Percentiles rank a stretch among this genome's conserved stretches.
Evolutionary conservation across 2,329 filamentous ascomycete species (phyloP).

Genomic region (Nemania sp.): DNA sequence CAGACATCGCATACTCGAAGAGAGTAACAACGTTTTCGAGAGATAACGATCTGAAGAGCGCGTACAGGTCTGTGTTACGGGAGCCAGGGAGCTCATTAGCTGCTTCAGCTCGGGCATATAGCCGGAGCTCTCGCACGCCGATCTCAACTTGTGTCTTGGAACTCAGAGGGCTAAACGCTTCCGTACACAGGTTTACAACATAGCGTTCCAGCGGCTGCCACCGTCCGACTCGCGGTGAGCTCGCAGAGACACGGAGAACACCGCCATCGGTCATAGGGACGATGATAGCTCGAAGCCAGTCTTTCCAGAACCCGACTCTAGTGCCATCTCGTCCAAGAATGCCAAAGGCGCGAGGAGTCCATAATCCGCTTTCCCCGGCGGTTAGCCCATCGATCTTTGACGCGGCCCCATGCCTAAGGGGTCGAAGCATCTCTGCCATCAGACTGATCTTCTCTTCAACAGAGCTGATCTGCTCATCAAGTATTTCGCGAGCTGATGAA

Average conservation of each 20-base stretch:
- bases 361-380: conserved; percentile 91
- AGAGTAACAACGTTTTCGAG: conserved; percentile 90
- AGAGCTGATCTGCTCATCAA: conserved; percentile 92
- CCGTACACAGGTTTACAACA: conserved; percentile 93
- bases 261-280: conserved; percentile 93
- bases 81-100: conserved; percentile 90
- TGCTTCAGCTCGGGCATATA: conserved; percentile 93
- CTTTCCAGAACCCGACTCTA: conserved; percentile 94
- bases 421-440: conserved; percentile 94
- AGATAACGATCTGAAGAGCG: conserved; percentile 85
- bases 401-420: conserved; percentile 89
- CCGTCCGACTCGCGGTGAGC: conserved; percentile 85
- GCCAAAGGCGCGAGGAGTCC: conserved; percentile 92
- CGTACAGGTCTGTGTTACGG: conserved; percentile 88
- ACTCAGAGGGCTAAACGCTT: conserved; percentile 87
- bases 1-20: conserved; percentile 89
- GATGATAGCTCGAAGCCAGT: conserved; percentile 92
- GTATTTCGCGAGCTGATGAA: conserved; percentile 74
- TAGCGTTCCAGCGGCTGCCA: conserved; percentile 98
- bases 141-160: conserved; percentile 97
- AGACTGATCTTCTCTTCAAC: conserved; percentile 96
- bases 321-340: conserved; percentile 83
- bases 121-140: conserved; percentile 81
- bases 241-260: conserved; percentile 80
- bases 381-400: conserved; percentile 97